Conservation (phyloP, 1,139 yeast species). For the Schwanniomyces etchellsii region DNA sequence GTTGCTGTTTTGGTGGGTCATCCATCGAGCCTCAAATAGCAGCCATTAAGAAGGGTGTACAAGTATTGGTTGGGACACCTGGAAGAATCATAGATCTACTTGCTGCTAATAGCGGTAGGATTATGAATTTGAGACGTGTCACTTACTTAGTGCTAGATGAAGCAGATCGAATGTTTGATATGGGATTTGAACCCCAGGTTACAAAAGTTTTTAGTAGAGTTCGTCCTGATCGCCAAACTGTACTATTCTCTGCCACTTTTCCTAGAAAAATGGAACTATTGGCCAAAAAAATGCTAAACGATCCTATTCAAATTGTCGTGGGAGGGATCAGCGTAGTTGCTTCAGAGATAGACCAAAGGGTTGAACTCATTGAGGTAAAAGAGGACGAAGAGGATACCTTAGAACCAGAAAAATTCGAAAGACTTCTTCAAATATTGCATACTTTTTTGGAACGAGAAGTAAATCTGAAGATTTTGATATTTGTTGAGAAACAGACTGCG, state of each 20-base stretch:
- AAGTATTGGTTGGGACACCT: constrained; percentile 89
- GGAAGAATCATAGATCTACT: constrained; percentile 89
- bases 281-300: constrained; percentile 55
- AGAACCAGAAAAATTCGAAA: constrained; percentile 50
- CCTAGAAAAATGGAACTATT: constrained; percentile 74
- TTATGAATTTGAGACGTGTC: constrained; percentile 61
- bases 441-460: constrained; percentile 18
- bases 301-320: constrained; percentile 73
- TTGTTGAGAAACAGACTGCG: constrained; percentile 80
- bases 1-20: constrained; percentile 95
- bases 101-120: constrained; percentile 78
- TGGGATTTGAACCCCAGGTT: constrained; percentile 98
- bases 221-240: constrained; percentile 89
- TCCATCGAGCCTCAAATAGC: constrained; percentile 79
- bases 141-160: constrained; percentile 89
- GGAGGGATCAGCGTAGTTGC: constrained; percentile 85
- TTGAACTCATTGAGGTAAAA: constrained; percentile 47
- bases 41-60: constrained; percentile 71
- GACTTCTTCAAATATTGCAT: constrained; percentile 51
- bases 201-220: constrained; percentile 71
- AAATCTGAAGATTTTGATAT: constrained; percentile 55
- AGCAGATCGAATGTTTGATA: constrained; percentile 94
- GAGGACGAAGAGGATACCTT: constrained; percentile 29
- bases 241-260: constrained; percentile 90
- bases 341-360: constrained; percentile 69